phyloP scores from a whole-genome alignment of 805 yeast species.

The Hyphopichia homilentoma region DNA sequence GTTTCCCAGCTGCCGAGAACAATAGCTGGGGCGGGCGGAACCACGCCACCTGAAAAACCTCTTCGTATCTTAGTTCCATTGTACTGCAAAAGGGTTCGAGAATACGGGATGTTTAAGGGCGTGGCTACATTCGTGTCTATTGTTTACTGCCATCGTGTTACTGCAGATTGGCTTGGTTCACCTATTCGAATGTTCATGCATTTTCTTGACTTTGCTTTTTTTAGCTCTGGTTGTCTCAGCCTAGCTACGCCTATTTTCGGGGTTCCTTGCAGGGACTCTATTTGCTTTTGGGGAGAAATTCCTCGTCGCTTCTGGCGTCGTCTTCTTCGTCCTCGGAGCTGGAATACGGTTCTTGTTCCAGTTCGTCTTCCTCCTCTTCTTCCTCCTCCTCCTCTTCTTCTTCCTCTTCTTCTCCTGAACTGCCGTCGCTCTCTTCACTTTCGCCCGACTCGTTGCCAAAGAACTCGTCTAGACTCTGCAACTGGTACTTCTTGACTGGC shows the following conservation, averaged over 20 bases:
- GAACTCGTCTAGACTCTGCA: slow-evolving; percentile 86
- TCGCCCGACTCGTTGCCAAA: slow-evolving; percentile 43
- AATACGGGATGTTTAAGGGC: no score
- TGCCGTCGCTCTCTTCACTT: slow-evolving; percentile 19
- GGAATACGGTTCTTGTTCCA: neutral
- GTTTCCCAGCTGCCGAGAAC: no score
- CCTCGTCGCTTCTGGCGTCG: neutral
- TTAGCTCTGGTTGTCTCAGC: slow-evolving; percentile 6
- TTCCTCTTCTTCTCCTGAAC: slow-evolving; percentile 25
- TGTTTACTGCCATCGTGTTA: no score
- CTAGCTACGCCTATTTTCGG: slow-evolving; percentile 9
- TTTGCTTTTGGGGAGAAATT: neutral
- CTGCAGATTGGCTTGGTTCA: no score
- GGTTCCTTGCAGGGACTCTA: neutral
- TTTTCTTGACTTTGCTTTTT: slow-evolving; percentile 1
- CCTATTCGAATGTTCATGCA: no score
- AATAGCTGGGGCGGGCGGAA: no score
- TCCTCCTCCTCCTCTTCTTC: slow-evolving; percentile 18
- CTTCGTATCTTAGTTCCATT: no score
- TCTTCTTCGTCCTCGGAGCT: slow-evolving; percentile 5
- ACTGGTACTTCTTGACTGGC: slow-evolving; percentile 48
- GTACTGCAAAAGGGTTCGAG: no score
- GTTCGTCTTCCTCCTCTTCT: slow-evolving; percentile 13
- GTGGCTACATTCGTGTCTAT: no score
- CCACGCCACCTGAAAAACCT: no score